phyloP scores from a whole-genome alignment of 139 green algal genomes.

The Auxenochlorella pyrenoidosa region DNA sequence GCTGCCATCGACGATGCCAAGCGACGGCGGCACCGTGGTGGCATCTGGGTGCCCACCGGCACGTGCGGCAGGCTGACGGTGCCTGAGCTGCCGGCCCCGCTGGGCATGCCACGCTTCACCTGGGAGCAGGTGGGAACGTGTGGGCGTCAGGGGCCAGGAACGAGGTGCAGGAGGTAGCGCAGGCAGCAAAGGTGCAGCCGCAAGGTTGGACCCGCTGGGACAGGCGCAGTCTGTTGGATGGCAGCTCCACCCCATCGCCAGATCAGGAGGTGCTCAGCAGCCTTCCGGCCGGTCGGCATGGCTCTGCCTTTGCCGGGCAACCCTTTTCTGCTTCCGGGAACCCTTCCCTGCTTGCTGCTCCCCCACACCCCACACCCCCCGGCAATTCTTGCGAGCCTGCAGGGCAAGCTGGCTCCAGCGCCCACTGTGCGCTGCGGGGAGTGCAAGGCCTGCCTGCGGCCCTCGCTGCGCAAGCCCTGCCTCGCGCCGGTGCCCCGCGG shows the following conservation, averaged over 20 bases:
- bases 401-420: conserved; percentile 36
- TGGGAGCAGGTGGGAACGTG: conserved; percentile 36
- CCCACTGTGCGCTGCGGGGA: conserved; percentile 48
- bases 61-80: conserved; percentile 43
- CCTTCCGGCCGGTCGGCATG: no score
- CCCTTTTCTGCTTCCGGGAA: no score
- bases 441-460: conserved; percentile 58
- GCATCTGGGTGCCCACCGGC: conserved; percentile 35
- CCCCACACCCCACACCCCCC: not conserved
- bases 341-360: no score
- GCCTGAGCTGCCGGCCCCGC: conserved; percentile 48
- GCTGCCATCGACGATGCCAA: conserved; percentile 49
- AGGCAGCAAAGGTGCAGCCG: no score
- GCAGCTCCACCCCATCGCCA: no score
- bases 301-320: no score
- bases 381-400: not conserved
- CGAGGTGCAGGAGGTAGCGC: no score
- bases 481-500: conserved; percentile 41
- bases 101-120: conserved; percentile 50
- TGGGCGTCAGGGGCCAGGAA: no score
- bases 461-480: conserved; percentile 60
- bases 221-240: no score
- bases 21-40: conserved; percentile 24
- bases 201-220: no score
- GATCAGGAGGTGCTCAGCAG: no score